Evolutionary conservation across 106 monocot species (phyloP).

Genomic region (Platanthera guangdongensis): DNA sequence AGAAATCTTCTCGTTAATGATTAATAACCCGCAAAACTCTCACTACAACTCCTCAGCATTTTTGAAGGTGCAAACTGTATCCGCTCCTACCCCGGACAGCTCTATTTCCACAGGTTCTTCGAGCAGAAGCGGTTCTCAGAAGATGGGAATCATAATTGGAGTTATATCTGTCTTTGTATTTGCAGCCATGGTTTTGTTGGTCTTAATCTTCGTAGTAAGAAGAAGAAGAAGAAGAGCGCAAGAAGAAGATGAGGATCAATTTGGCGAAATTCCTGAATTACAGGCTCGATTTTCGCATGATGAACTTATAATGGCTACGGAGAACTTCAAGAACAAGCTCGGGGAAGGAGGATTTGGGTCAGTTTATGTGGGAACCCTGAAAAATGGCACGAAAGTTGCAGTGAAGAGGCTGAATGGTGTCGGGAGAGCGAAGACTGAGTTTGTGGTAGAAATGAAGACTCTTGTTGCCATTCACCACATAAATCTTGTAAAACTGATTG

Average conservation of each 20-base stretch:
- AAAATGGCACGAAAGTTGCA: slow-evolving; percentile 2
- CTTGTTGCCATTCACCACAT: slow-evolving; percentile 30
- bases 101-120: too few relatives aligned
- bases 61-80: slow-evolving; percentile 31
- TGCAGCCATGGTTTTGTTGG: background rate
- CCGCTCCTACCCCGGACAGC: background rate
- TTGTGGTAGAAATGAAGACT: slow-evolving; percentile 14
- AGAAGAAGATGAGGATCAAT: slow-evolving; percentile 20
- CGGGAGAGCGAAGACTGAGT: slow-evolving; percentile 10
- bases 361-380: slow-evolving; percentile 10
- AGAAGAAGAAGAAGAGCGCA: slow-evolving; percentile 5
- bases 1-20: slow-evolving; percentile 33
- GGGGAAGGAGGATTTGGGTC: slow-evolving; percentile 15
- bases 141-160: background rate
- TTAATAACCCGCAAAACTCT: slow-evolving; percentile 11
- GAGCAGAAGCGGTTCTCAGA: too few relatives aligned
- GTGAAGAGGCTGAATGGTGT: slow-evolving; percentile 14
- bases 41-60: slow-evolving; percentile 30
- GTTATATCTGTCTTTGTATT: background rate
- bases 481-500: slow-evolving; percentile 25
- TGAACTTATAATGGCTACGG: slow-evolving; percentile 1
- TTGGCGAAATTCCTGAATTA: slow-evolving; percentile 24
- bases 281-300: slow-evolving; percentile 30
- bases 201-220: slow-evolving; percentile 6
- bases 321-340: background rate